These are phyloP conservation scores for Phylloporus sp. DNA, from an alignment of 768 basidiomycete genomes.

Conservation along the genomic window DNA sequence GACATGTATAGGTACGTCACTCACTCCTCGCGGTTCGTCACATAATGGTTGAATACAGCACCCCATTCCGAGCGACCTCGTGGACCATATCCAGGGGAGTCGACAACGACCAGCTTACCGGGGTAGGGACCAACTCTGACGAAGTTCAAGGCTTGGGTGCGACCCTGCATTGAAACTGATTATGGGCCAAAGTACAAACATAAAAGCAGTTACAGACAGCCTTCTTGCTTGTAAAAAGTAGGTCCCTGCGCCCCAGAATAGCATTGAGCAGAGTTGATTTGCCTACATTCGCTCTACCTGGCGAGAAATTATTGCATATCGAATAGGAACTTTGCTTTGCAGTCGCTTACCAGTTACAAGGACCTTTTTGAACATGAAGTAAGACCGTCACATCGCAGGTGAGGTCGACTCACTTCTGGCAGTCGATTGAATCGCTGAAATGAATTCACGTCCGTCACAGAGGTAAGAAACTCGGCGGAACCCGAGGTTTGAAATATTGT, in stretches of 20 bases:
- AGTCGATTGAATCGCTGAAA: conserved; percentile 16
- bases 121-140: conserved; percentile 55
- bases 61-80: conserved; percentile 78
- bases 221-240: conserved; percentile 64
- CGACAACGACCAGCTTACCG: conserved; percentile 63
- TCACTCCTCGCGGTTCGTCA: conserved; percentile 56
- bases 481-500: conserved; percentile 20
- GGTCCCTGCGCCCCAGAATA: conserved; percentile 50
- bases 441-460: conserved; percentile 16
- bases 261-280: conserved; percentile 74
- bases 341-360: conserved; percentile 25
- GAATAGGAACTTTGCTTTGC: not conserved
- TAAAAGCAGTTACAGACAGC: conserved; percentile 43
- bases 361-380: conserved; percentile 13
- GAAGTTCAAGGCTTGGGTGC: conserved; percentile 69
- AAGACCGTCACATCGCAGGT: not conserved
- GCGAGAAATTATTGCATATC: not conserved
- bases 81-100: conserved; percentile 76
- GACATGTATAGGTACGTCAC: conserved; percentile 20
- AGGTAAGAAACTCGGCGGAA: conserved; percentile 27
- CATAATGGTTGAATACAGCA: conserved; percentile 57
- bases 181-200: not conserved
- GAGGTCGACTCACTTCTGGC: conserved; percentile 26
- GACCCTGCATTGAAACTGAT: conserved; percentile 47
- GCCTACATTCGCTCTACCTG: conserved; percentile 75